A percentile compares a stretch with the other conserved stretches of the same genome.
Evolutionary conservation across 2,329 filamentous ascomycete species (phyloP).

Genomic region (Penicillium sp.): DNA sequence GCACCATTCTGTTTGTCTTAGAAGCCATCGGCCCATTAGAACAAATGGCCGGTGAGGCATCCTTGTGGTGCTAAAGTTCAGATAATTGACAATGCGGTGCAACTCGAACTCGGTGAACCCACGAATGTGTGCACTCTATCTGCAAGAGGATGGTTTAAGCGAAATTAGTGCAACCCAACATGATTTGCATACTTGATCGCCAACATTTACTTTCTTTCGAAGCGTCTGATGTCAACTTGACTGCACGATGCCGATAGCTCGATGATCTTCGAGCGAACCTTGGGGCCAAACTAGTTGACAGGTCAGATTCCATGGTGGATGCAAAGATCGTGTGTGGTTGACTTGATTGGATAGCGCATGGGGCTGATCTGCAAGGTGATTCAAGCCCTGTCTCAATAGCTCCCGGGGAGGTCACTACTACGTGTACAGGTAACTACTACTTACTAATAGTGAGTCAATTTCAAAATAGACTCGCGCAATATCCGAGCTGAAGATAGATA

Average conservation of each 20-base stretch:
- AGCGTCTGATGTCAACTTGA: background rate
- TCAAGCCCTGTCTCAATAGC: constrained; percentile 6
- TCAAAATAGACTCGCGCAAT: background rate
- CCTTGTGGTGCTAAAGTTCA: background rate
- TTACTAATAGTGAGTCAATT: background rate
- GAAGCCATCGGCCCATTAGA: background rate
- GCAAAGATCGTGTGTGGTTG: background rate
- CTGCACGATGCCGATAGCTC: constrained; percentile 14
- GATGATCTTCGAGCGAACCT: constrained; percentile 5
- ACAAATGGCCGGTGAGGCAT: background rate
- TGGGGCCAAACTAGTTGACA: constrained; percentile 11
- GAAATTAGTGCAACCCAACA: constrained; percentile 5
- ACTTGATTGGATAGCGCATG: constrained; percentile 9
- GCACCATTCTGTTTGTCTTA: background rate
- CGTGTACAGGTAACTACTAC: background rate
- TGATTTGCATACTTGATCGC: background rate
- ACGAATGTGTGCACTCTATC: background rate
- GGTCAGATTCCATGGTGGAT: constrained; percentile 18
- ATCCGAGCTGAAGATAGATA: background rate
- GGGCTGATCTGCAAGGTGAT: constrained; percentile 16
- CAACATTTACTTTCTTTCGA: background rate
- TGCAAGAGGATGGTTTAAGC: constrained; percentile 4
- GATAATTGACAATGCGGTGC: background rate
- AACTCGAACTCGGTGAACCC: background rate
- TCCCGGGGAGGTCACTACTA: background rate